Evolutionary conservation across 2,329 filamentous ascomycete genomes (phyloP).

Genomic region (Phyllosticta citribraziliensis): DNA sequence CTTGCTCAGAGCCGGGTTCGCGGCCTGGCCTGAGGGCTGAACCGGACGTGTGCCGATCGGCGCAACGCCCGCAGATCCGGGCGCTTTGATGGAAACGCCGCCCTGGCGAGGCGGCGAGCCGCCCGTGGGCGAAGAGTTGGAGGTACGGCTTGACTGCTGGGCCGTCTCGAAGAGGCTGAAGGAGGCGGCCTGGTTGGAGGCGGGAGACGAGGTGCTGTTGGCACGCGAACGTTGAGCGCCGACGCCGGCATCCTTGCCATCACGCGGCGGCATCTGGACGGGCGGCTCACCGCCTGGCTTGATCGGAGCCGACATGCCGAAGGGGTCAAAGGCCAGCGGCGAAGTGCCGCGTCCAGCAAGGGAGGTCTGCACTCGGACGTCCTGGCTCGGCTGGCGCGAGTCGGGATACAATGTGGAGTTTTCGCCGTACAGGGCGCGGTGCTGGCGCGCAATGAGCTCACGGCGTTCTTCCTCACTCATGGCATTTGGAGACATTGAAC

Average conservation of each 20-base stretch:
- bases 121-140: slow-evolving; percentile 67
- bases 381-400: slow-evolving; percentile 57
- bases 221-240: slow-evolving; percentile 55
- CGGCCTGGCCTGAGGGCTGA: slow-evolving; percentile 45
- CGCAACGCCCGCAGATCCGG: slow-evolving; percentile 59
- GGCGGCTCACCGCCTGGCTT: slow-evolving; percentile 36
- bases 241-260: slow-evolving; percentile 32
- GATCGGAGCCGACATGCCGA: slow-evolving; percentile 42
- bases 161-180: slow-evolving; percentile 39
- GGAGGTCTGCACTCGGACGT: slow-evolving; percentile 49
- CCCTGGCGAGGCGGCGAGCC: slow-evolving; percentile 66
- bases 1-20: slow-evolving; percentile 58
- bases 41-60: slow-evolving; percentile 87
- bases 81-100: slow-evolving; percentile 38
- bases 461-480: slow-evolving; percentile 95
- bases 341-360: slow-evolving; percentile 61
- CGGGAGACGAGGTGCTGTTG: slow-evolving; percentile 79
- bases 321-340: slow-evolving; percentile 69
- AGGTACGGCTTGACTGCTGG: slow-evolving; percentile 67
- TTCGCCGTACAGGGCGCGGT: slow-evolving; percentile 84
- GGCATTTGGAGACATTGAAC: slow-evolving; percentile 70
- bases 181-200: slow-evolving; percentile 48
- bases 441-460: slow-evolving; percentile 90
- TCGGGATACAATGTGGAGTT: slow-evolving; percentile 59
- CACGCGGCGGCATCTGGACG: slow-evolving; percentile 42